Evolutionary conservation across 345 rosid genomes (phyloP), one percentile per base, ranked within the genome.

Genomic region (Raphanus raphanistrum): DNA sequence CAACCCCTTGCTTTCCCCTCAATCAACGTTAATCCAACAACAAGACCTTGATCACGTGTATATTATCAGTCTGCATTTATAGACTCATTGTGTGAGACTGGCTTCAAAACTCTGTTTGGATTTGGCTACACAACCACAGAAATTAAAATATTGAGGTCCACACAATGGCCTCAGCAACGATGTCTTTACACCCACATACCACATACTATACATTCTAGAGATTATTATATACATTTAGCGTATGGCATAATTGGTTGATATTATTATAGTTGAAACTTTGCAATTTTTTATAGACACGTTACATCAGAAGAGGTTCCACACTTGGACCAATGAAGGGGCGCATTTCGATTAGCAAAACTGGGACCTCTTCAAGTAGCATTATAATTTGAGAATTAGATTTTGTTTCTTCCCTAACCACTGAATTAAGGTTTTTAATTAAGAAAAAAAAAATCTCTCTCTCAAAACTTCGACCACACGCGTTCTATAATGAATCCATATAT

Each of bases 151-250:
- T 17, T 55, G 35, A 8, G 63, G 70, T 28, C 82, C 82, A 73
- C 74, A 79, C 6, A 28, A 73, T 73, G 70, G 66, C 26, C 41
- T 63, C 48, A 25, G 50, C 10, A 63, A 60, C 43, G 29, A 62
- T 73, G 60, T 73, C 74, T 73, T 73, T 52, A 68, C 66, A 79
- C 78, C 82, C 82, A 62, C 82, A n/a, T n/a, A n/a, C n/a, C n/a
- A n/a, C n/a, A 73, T 68, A 68, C 61, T 67, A 36, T 32, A 3
- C 21, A 50, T 50, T 50, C 13, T 50, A n/a, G 16, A 48, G 17
- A n/a, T 45, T 45, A 45, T 16, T 41, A 11, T 66, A 35, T 17
- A 1, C 21, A 58, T 43, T 55, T 17, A 31, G 6, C 45, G 54
- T 64, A 54, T 64, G 4, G 17, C n/a, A 50, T 50, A 35, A 8